A percentile compares a stretch with the other conserved stretches of the same genome.
Conservation (phyloP, 2,329 filamentous ascomycete species). For the Ophiostoma ips region DNA sequence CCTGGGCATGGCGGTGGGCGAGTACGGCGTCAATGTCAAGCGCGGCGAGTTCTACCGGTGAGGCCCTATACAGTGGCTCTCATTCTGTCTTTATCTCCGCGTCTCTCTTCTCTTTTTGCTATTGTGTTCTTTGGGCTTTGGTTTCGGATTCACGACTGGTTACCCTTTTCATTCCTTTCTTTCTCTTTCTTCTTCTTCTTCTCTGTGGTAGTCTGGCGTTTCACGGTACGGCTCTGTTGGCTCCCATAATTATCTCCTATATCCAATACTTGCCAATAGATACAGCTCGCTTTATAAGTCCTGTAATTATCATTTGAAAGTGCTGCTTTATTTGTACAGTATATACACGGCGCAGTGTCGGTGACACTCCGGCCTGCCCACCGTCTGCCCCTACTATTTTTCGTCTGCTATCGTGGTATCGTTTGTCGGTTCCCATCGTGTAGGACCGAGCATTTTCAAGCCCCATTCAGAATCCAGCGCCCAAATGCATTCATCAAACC, state of each 20-base stretch:
- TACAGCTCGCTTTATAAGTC: background rate
- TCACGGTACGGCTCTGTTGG: background rate
- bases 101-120: background rate
- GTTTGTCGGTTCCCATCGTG: background rate
- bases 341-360: slow-evolving; percentile 1
- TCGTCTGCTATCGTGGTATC: background rate
- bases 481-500: background rate
- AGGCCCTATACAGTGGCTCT: slow-evolving; percentile 5
- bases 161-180: background rate
- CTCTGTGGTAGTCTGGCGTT: background rate
- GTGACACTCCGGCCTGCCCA: background rate
- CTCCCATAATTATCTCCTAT: background rate
- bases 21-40: slow-evolving; percentile 97
- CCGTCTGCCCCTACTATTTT: background rate
- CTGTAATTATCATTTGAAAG: background rate
- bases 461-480: background rate
- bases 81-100: background rate
- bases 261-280: background rate
- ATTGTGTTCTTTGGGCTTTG: background rate
- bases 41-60: slow-evolving; percentile 91
- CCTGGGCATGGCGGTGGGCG: slow-evolving; percentile 90
- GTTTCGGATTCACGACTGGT: background rate
- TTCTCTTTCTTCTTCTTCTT: background rate
- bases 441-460: too few species aligned
- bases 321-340: background rate